phyloP scores from a whole-genome alignment of 202 grass and related monocot genomes.

The Eragrostis tef region DNA sequence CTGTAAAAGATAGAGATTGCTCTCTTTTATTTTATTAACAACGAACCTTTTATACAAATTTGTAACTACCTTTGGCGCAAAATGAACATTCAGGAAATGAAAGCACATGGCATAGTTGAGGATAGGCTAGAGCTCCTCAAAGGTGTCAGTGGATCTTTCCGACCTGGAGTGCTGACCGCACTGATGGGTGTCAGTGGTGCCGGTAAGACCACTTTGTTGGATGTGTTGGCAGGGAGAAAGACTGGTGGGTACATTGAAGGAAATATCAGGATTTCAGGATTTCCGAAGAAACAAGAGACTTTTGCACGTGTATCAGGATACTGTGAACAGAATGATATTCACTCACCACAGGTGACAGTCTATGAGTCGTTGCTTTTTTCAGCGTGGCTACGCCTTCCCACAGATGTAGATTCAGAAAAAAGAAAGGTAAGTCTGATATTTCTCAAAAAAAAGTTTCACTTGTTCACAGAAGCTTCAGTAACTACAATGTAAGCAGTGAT shows the following conservation, averaged over 20 bases:
- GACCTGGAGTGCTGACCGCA: slow-evolving; percentile 70
- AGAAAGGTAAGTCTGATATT: slow-evolving; percentile 53
- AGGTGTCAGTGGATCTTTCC: slow-evolving; percentile 68
- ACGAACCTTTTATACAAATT: background rate
- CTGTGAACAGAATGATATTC: slow-evolving; percentile 91
- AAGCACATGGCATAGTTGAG: slow-evolving; percentile 69
- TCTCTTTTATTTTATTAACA: slow-evolving; percentile 12
- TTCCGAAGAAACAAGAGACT: slow-evolving; percentile 81
- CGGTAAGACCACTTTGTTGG: slow-evolving; percentile 83
- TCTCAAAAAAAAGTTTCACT: too few relatives aligned
- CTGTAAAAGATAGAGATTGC: background rate
- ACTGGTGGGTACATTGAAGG: slow-evolving; percentile 81
- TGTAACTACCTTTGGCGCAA: background rate
- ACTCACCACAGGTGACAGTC: slow-evolving; percentile 79
- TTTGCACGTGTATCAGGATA: slow-evolving; percentile 81
- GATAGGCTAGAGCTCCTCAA: slow-evolving; percentile 70
- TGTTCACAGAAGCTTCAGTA: background rate
- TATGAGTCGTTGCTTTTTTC: slow-evolving; percentile 77
- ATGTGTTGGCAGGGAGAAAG: slow-evolving; percentile 77
- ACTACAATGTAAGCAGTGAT: background rate
- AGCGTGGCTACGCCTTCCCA: slow-evolving; percentile 67
- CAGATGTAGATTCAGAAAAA: slow-evolving; percentile 61
- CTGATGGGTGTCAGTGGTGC: slow-evolving; percentile 78
- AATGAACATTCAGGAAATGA: slow-evolving; percentile 77
- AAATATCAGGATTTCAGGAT: slow-evolving; percentile 72